phyloP scores from a whole-genome alignment of 257 asterid species.

The Haberlea rhodopensis region DNA sequence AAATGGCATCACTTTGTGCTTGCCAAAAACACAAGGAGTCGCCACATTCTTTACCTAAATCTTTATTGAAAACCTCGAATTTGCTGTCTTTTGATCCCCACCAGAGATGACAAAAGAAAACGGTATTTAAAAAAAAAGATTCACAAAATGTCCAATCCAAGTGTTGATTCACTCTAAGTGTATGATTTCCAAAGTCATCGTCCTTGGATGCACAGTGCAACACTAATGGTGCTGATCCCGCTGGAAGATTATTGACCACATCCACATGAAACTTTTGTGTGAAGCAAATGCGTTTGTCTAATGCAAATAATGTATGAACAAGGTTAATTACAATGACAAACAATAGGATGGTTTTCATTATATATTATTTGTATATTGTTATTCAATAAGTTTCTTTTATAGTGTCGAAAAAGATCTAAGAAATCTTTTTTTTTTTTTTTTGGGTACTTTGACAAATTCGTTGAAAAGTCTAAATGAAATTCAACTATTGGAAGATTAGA shows the following conservation, averaged over 20 bases:
- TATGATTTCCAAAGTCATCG: slow-evolving; percentile 3
- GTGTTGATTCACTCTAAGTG: not conserved
- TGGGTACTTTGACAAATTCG: no score
- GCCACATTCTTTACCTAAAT: not conserved
- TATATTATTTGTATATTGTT: no score
- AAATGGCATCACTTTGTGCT: slow-evolving; percentile 4
- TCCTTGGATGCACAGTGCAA: not conserved
- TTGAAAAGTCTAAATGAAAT: no score
- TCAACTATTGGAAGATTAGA: no score
- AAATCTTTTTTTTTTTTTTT: no score
- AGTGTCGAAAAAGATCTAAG: no score
- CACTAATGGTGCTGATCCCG: not conserved
- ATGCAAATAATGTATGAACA: no score
- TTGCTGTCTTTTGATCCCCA: not conserved
- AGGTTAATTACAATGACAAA: no score
- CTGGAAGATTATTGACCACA: not conserved
- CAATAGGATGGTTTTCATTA: no score
- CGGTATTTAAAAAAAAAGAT: not conserved
- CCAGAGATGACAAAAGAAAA: not conserved
- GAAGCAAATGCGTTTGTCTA: no score
- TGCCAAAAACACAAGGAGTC: not conserved
- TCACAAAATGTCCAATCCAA: slow-evolving; percentile 7
- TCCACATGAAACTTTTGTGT: no score
- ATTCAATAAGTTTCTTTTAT: no score
- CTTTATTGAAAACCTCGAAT: not conserved